Evolutionary conservation across 257 asterid genomes (phyloP).

Genomic region (Capsicum baccatum): DNA sequence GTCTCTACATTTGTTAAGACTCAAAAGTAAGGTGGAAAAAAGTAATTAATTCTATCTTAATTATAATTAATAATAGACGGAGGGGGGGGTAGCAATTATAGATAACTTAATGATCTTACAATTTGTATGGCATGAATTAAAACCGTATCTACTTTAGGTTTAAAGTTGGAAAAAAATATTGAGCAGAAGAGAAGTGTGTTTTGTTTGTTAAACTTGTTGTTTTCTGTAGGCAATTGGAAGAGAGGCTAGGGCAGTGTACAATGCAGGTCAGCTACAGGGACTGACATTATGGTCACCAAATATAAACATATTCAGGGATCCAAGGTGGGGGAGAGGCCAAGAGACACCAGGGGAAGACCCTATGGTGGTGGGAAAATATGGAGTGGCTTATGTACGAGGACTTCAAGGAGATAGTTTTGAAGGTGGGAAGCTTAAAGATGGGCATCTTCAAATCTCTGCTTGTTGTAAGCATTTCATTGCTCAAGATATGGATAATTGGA

Average conservation of each 20-base stretch:
- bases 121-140: too few relatives aligned
- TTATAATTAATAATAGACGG: too few relatives aligned
- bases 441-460: slow-evolving; percentile 67
- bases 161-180: neutral
- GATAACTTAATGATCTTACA: too few relatives aligned
- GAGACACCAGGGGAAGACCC: slow-evolving; percentile 57
- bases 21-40: too few relatives aligned
- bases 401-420: slow-evolving; percentile 70
- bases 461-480: slow-evolving; percentile 84
- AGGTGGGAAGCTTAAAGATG: slow-evolving; percentile 55
- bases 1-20: too few relatives aligned
- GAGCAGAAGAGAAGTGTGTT: neutral
- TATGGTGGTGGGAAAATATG: slow-evolving; percentile 36
- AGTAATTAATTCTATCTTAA: too few relatives aligned
- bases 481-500: slow-evolving; percentile 78
- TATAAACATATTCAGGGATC: slow-evolving; percentile 50
- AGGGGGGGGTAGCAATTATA: too few relatives aligned
- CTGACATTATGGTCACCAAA: slow-evolving; percentile 56
- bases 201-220: neutral
- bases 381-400: slow-evolving; percentile 68
- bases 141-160: too few relatives aligned
- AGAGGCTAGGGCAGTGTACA: slow-evolving; percentile 51
- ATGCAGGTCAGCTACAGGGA: slow-evolving; percentile 47
- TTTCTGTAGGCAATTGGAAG: slow-evolving; percentile 42
- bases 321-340: slow-evolving; percentile 58